Base-by-base conservation (phyloP, 2,329 filamentous ascomycete species). In the Aspergillus latus region DNA sequence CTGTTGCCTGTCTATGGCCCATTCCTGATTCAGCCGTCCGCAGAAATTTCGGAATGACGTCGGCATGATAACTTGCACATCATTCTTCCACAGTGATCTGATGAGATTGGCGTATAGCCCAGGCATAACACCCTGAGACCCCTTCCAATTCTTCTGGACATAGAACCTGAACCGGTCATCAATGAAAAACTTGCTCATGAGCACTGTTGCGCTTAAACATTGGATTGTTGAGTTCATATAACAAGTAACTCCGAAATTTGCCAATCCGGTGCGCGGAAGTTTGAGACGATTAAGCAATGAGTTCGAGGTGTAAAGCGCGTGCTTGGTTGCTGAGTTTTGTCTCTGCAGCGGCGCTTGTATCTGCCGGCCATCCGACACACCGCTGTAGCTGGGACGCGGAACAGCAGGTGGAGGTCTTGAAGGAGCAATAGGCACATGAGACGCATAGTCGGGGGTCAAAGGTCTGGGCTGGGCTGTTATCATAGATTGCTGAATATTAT, bases 191-290 rank as follows among this genome's bases (percentile, higher is more conserved):
- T 68, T 84, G 68, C 82, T 84, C 42, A 88, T 72, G 15, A 80
- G 77, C 7, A 81, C 76, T 0, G 92, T 93, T 1, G 87, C 88
- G 57, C 89, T 88, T 15, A 97, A 77, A 58, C 88, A 89, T 72
- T 97, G 93, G 28, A 97, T 79, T 0, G 88, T 87, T n/a, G 90
- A 88, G 72, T 96, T 97, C 80, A 94, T 92, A 69, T 96, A 97
- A 71, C 93, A 97, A 62, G 89, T 92, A 46, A 88, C 87, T 1
- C 86, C 84, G 40, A 91, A 89, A 64, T 97, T 97, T 57, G 85
- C 77, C 10, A 97, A 80, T 0, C 93, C 92, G 9, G 90, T 88
- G 36, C 79, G 78, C n/a, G 86, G 82, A 64, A 85, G 78, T 71
- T 76, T 76, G 29, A 78, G 74, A 11, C 75, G 70, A 57, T 76